These are phyloP conservation scores for Peziza echinospora DNA, from an alignment of 495 filamentous ascomycete species.

Conservation along the genomic window DNA sequence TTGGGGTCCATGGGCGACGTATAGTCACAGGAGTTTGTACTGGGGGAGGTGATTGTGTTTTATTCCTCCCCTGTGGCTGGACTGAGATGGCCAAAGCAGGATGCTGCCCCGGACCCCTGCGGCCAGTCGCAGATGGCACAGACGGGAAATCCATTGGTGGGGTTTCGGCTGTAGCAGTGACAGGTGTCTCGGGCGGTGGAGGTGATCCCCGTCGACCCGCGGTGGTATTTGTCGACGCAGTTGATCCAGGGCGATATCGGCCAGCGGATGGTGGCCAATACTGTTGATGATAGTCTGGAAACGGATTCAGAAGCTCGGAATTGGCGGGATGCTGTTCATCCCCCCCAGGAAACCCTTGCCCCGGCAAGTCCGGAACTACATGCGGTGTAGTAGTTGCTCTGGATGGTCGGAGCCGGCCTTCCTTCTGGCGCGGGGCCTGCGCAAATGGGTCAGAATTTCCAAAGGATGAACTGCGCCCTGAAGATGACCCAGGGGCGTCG, in stretches of 20 bases:
- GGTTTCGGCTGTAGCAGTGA: conserved; percentile 45
- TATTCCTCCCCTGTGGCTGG: conserved; percentile 22
- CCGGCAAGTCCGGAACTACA: conserved; percentile 26
- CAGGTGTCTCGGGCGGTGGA: conserved; percentile 87
- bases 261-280: conserved; percentile 36
- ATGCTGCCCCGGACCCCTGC: conserved; percentile 35
- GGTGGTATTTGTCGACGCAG: conserved; percentile 78
- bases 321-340: not conserved
- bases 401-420: conserved; percentile 34
- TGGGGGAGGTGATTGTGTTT: conserved; percentile 20
- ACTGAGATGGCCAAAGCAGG: conserved; percentile 6
- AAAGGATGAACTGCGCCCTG: conserved; percentile 16
- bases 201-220: conserved; percentile 80
- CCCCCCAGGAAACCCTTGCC: conserved; percentile 13
- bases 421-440: conserved; percentile 37
- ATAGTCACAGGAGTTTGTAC: conserved; percentile 23
- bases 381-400: conserved; percentile 24
- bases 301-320: conserved; percentile 20
- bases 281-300: conserved; percentile 39
- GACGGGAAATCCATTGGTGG: conserved; percentile 55
- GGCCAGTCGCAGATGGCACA: conserved; percentile 68
- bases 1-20: conserved; percentile 76
- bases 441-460: conserved; percentile 23
- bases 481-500: conserved; percentile 18
- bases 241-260: conserved; percentile 34